phyloP scores from a whole-genome alignment of 805 yeast species.

The Vanderwaltozyma yarrowii region DNA sequence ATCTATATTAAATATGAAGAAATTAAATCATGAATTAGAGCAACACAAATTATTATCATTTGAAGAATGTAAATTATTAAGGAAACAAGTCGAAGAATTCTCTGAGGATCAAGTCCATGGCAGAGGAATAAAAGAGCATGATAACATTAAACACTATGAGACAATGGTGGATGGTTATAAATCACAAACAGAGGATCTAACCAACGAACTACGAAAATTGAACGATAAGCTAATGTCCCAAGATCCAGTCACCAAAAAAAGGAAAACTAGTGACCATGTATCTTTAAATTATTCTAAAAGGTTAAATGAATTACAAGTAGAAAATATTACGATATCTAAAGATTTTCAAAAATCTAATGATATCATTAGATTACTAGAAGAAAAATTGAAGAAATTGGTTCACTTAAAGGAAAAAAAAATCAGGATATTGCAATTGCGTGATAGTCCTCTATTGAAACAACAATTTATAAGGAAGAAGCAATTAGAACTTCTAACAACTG shows the following conservation, averaged over 20 bases:
- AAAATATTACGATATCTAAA: conserved; percentile 32
- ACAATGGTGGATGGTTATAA: conserved; percentile 47
- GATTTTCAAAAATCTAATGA: conserved; percentile 31
- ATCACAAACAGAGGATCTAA: conserved; percentile 36
- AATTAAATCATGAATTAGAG: conserved; percentile 35
- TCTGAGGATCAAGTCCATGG: conserved; percentile 7
- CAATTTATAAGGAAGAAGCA: conserved; percentile 49
- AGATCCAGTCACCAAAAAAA: conserved; percentile 13
- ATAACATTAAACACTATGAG: conserved; percentile 13
- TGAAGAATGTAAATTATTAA: conserved; percentile 48
- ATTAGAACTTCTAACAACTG: conserved; percentile 42
- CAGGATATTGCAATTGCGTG: conserved; percentile 50
- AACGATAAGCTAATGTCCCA: conserved; percentile 20
- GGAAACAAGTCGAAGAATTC: conserved; percentile 42
- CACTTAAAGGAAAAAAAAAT: conserved; percentile 31
- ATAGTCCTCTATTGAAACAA: conserved; percentile 53
- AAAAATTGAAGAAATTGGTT: conserved; percentile 30
- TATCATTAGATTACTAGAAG: conserved; percentile 29
- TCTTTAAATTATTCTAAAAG: conserved; percentile 21
- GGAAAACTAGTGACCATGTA: conserved; percentile 23
- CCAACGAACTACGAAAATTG: conserved; percentile 29
- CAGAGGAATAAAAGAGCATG: not conserved
- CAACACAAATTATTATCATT: conserved; percentile 42
- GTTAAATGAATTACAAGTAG: conserved; percentile 31
- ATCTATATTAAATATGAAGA: conserved; percentile 23